Evolutionary conservation across 2,329 filamentous ascomycete genomes (phyloP).

Genomic region (Whalleya microplaca): DNA sequence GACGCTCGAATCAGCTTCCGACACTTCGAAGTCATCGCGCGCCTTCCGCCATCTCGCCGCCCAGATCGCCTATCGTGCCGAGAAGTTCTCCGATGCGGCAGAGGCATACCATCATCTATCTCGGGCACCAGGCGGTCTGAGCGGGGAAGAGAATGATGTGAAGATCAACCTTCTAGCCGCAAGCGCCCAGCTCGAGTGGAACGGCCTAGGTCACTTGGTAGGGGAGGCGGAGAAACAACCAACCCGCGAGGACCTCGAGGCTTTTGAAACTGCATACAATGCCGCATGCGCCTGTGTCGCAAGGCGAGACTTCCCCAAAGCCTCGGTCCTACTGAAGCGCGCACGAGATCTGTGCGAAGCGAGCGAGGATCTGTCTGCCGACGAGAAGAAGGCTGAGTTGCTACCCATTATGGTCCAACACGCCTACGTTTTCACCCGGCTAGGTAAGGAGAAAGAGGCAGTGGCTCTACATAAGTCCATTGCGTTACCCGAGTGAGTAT

Average conservation of each 20-base stretch:
- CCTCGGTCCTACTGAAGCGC: constrained; percentile 68
- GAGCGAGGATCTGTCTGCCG: constrained; percentile 72
- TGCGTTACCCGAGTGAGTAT: constrained; percentile 61
- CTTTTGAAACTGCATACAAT: constrained; percentile 84
- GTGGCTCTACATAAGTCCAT: constrained; percentile 64
- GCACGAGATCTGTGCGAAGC: constrained; percentile 73
- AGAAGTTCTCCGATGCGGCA: constrained; percentile 71
- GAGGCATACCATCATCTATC: constrained; percentile 65
- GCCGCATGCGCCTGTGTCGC: constrained; percentile 75
- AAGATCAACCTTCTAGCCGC: constrained; percentile 76
- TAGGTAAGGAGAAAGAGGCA: constrained; percentile 70
- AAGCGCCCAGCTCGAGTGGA: constrained; percentile 74
- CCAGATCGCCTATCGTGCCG: constrained; percentile 74
- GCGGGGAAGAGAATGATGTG: constrained; percentile 73
- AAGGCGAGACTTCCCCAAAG: constrained; percentile 66
- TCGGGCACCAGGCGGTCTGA: constrained; percentile 44
- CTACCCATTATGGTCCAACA: constrained; percentile 78
- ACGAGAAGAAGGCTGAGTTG: constrained; percentile 75
- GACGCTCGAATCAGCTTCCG: constrained; percentile 40
- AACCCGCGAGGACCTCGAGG: constrained; percentile 65
- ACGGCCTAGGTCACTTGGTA: constrained; percentile 56
- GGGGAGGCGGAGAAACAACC: constrained; percentile 58
- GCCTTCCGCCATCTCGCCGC: constrained; percentile 59
- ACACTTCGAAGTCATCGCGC: constrained; percentile 35
- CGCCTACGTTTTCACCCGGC: constrained; percentile 69